These are phyloP conservation scores for Acacia confusa DNA, from an alignment of 306 rosid species.

Conservation along the genomic window DNA sequence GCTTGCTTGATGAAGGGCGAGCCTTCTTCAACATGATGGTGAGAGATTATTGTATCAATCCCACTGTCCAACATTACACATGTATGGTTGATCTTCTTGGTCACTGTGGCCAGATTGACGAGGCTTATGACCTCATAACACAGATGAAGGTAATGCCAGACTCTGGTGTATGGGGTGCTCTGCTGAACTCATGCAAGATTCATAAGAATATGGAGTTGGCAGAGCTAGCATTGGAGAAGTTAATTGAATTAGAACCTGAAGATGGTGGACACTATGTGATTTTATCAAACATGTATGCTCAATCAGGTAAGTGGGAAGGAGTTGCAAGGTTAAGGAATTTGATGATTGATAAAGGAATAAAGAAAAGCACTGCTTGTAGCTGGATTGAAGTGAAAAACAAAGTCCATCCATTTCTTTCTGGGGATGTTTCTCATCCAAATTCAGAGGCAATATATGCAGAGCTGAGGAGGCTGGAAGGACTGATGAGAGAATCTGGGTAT, in stretches of 20 bases:
- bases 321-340: conserved; percentile 65
- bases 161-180: conserved; percentile 65
- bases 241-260: conserved; percentile 64
- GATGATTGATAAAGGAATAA: conserved; percentile 64
- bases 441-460: conserved; percentile 65
- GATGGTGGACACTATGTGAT: conserved; percentile 77
- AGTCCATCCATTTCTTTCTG: conserved; percentile 69
- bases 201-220: conserved; percentile 65
- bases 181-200: conserved; percentile 61
- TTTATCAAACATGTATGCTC: conserved; percentile 78
- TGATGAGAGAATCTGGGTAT: conserved; percentile 79
- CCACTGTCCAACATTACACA: conserved; percentile 61
- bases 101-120: conserved; percentile 55
- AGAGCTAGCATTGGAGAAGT: conserved; percentile 60
- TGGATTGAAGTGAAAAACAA: conserved; percentile 77
- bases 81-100: conserved; percentile 88
- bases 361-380: conserved; percentile 80
- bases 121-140: conserved; percentile 57
- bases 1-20: conserved; percentile 57
- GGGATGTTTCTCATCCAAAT: conserved; percentile 67
- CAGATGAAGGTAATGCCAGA: conserved; percentile 56
- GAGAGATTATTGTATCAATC: conserved; percentile 44
- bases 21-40: conserved; percentile 47
- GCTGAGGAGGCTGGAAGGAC: conserved; percentile 57
- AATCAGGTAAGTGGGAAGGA: conserved; percentile 82